Percentiles rank a stretch among this genome's conserved stretches.
Conservation (phyloP, 2,329 filamentous ascomycete species). For the Rhytidhysteron rufulum region DNA sequence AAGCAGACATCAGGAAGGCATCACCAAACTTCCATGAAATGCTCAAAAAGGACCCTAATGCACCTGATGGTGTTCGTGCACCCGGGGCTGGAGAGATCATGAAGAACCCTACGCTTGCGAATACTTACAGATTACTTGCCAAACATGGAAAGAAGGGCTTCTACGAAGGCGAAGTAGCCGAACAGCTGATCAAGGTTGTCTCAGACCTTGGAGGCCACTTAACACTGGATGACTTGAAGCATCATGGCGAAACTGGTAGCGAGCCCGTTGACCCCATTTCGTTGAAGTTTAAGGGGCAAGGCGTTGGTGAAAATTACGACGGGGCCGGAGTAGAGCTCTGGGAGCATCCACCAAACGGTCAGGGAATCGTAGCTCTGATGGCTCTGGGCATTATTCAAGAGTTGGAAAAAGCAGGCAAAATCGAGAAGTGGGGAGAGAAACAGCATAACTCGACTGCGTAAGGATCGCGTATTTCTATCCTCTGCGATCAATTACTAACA, state of each 20-base stretch:
- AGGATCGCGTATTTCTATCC: too few relatives aligned
- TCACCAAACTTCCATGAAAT: constrained; percentile 87
- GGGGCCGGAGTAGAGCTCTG: constrained; percentile 72
- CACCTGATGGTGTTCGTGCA: constrained; percentile 66
- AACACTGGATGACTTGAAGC: constrained; percentile 72
- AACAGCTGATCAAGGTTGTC: constrained; percentile 75
- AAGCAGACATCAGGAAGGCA: constrained; percentile 61
- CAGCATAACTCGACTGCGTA: constrained; percentile 82
- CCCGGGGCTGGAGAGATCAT: constrained; percentile 83
- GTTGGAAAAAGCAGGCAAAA: constrained; percentile 70
- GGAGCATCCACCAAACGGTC: constrained; percentile 96
- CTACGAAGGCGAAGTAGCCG: constrained; percentile 79
- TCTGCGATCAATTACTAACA: neutral
- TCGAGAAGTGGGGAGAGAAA: constrained; percentile 63
- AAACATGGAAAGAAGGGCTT: constrained; percentile 84
- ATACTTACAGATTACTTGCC: constrained; percentile 76
- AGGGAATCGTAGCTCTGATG: constrained; percentile 93
- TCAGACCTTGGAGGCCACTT: constrained; percentile 72
- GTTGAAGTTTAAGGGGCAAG: constrained; percentile 69
- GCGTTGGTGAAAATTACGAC: constrained; percentile 46
- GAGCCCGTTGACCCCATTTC: constrained; percentile 85
- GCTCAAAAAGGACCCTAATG: constrained; percentile 71
- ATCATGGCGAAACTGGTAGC: constrained; percentile 69
- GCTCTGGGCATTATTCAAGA: constrained; percentile 87
- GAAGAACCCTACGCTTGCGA: constrained; percentile 75